Evolutionary conservation across 2,329 filamentous ascomycete genomes (phyloP), one percentile per base, ranked within the genome.

Genomic region (Sarocladiaceae sp.): DNA sequence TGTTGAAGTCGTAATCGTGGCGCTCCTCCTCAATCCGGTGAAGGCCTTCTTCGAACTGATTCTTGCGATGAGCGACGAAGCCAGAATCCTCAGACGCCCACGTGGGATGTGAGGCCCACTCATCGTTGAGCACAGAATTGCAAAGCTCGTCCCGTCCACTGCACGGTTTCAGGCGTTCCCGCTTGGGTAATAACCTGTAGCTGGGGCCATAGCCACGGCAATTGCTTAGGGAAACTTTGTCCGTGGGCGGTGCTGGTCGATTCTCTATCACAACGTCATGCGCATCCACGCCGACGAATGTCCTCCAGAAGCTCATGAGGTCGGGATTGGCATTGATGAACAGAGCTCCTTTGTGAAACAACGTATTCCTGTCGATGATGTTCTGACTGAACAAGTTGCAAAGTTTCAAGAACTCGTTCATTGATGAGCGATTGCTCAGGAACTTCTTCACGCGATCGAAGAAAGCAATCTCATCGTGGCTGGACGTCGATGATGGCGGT

Each of bases 51-150:
- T 99, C 94, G 58, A 88, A 96, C 52, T 87, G 83, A 61, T 99
- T 99, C 79, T 99, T 99, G 56, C 93, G 84, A 71, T 99, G 94
- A 12, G 94, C 94, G 54, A 99, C 93, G 61, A 99, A 99, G 1
- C 94, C 94, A 40, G 90, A 96, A 65, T 99, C 94, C 69, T 99
- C 94, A 1, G 93, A 97, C 1, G 93, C 94, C 94, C 94, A 99
- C 0, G 94, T 99, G 3, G 94, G 94, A 71, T 99, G 94, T 23
- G 93, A 97, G 2, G 94, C 94, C 94, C 94, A 99, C 59, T 97
- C 90, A 60, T 99, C 94, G 59, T 99, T 99, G 52, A 99, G 77
- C 1, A 99, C 93, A 22, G 87, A 86, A 59, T 90, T 87, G 71
- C 94, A 99, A 59, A 99, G 85, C 67, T 96, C 91, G 64, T 99